A percentile compares a stretch with the other conserved stretches of the same genome.
These are phyloP conservation scores for Neurospora sp. DNA, from an alignment of 2,329 filamentous ascomycete species.

Conservation along the genomic window DNA sequence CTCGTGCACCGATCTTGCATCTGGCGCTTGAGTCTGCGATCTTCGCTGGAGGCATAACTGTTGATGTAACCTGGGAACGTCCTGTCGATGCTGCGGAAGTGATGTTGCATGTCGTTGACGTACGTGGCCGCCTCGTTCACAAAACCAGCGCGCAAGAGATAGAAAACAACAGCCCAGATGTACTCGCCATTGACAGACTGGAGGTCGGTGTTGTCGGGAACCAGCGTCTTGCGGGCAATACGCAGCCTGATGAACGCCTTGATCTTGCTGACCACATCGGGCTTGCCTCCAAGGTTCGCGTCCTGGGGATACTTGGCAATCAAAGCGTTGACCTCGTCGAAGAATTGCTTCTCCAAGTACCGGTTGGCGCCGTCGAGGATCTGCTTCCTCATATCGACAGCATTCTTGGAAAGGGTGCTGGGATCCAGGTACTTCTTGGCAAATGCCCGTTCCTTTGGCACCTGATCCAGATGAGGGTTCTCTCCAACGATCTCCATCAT, in stretches of 20 bases:
- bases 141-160: slow-evolving; percentile 76
- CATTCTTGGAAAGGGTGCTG: slow-evolving; percentile 51
- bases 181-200: slow-evolving; percentile 75
- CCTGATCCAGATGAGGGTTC: slow-evolving; percentile 49
- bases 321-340: slow-evolving; percentile 63
- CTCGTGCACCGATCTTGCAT: slow-evolving; percentile 81
- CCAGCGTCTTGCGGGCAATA: slow-evolving; percentile 71
- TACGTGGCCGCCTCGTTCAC: slow-evolving; percentile 78
- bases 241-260: slow-evolving; percentile 84
- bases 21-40: slow-evolving; percentile 67
- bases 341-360: slow-evolving; percentile 76
- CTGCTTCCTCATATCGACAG: slow-evolving; percentile 61
- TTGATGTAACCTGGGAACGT: slow-evolving; percentile 84
- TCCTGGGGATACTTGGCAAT: slow-evolving; percentile 80
- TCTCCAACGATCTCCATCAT: slow-evolving; percentile 73
- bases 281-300: slow-evolving; percentile 80
- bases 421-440: slow-evolving; percentile 70
- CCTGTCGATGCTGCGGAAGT: slow-evolving; percentile 84
- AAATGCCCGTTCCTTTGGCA: slow-evolving; percentile 67
- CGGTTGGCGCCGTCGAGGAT: slow-evolving; percentile 71
- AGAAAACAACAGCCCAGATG: slow-evolving; percentile 92
- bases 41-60: slow-evolving; percentile 67
- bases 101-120: slow-evolving; percentile 66
- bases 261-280: slow-evolving; percentile 81
- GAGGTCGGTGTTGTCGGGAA: slow-evolving; percentile 69